A percentile compares a stretch with the other conserved stretches of the same genome.
phyloP scores from a whole-genome alignment of 331 rosid genomes.

The Phaseolus coccineus region DNA sequence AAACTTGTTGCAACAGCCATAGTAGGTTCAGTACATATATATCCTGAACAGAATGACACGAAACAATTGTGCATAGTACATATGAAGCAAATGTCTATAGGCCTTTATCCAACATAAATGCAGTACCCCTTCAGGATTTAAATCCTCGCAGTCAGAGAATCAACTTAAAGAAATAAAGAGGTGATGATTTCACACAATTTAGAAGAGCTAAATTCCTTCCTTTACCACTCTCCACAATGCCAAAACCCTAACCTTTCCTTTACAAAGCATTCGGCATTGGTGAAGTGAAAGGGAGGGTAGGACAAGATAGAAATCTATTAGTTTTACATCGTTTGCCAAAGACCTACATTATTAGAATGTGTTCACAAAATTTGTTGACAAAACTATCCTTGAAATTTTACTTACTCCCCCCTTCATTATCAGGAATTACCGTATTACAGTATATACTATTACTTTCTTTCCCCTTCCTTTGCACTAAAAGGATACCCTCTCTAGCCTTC shows the following conservation, averaged over 20 bases:
- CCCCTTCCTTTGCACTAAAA: not conserved
- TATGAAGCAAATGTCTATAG: not conserved
- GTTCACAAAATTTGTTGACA: not conserved
- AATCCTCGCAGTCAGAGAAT: not conserved
- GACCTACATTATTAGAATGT: not conserved
- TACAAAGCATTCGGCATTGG: not conserved
- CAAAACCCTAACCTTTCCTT: not conserved
- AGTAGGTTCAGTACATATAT: not conserved
- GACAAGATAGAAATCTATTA: not conserved
- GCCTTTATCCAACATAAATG: not conserved
- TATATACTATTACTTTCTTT: not conserved
- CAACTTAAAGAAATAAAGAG: not conserved
- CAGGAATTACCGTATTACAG: not conserved
- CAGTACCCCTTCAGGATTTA: not conserved
- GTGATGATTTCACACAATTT: not conserved
- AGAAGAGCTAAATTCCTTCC: not conserved
- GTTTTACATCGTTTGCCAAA: not conserved
- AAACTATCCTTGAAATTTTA: not conserved
- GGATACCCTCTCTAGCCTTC: not conserved
- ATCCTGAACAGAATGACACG: not conserved
- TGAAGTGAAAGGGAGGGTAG: not conserved
- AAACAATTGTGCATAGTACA: not conserved
- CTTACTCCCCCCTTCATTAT: not conserved
- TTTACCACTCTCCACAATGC: not conserved
- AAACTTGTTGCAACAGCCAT: not conserved